These are phyloP conservation scores for Geotrichum phurueaensis DNA, from an alignment of 1,139 yeast species.

Conservation along the genomic window DNA sequence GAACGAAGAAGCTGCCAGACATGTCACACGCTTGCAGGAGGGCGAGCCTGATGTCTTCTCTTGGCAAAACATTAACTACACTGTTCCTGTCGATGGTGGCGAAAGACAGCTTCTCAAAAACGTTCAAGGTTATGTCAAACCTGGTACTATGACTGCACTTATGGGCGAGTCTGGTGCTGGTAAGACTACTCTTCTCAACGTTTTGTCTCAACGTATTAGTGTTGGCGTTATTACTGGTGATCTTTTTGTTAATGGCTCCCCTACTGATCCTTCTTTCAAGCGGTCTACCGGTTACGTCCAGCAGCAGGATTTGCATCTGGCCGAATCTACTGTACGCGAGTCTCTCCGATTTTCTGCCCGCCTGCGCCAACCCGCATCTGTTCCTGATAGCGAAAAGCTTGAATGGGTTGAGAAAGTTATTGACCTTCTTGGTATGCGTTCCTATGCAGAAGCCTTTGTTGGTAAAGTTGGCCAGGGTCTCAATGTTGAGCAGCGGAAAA, in stretches of 20 bases:
- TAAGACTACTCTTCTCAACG: conserved; percentile 57
- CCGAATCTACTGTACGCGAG: conserved; percentile 55
- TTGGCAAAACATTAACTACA: conserved; percentile 50
- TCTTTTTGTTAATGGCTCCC: conserved; percentile 54
- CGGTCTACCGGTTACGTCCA: conserved; percentile 62
- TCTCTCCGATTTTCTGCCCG: conserved; percentile 56
- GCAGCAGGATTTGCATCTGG: conserved; percentile 58
- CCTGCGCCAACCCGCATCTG: conserved; percentile 49
- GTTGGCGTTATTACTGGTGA: conserved; percentile 61
- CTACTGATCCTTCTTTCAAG: conserved; percentile 48
- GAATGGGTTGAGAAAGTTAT: conserved; percentile 59
- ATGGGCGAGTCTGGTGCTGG: conserved; percentile 74
- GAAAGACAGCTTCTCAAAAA: conserved; percentile 44
- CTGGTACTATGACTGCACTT: conserved; percentile 57
- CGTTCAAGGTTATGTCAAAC: conserved; percentile 60
- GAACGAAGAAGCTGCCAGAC: conserved; percentile 42
- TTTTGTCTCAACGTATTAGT: conserved; percentile 52
- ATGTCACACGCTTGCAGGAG: conserved; percentile 37
- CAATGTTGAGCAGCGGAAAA: conserved; percentile 62
- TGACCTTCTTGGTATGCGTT: conserved; percentile 50
- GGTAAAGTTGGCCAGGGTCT: conserved; percentile 55
- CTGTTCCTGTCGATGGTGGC: conserved; percentile 48
- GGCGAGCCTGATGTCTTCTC: conserved; percentile 43
- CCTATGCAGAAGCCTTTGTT: conserved; percentile 58
- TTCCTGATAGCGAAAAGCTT: conserved; percentile 45